Base-by-base conservation (phyloP, 768 basidiomycete species). In the Boletellus emodensis region DNA sequence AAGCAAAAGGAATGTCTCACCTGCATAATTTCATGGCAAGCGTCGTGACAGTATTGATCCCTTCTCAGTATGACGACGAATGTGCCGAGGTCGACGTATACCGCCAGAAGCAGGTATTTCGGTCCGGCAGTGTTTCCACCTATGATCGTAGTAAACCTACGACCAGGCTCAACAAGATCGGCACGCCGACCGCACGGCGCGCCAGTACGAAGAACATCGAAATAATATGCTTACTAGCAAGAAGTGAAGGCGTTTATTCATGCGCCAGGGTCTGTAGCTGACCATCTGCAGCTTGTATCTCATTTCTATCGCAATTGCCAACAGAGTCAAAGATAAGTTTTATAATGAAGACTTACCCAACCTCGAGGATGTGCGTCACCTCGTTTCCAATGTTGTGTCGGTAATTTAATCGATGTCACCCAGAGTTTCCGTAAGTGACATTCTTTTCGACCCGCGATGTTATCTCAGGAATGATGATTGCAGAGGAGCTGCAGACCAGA, bases 191-290 rank as follows among this genome's bases (percentile, higher is more conserved):
- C 79, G 87, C 32, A 80, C 77, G 3, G 83, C 82, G 17, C 83
- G 79, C 63, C 88, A 90, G 59, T 80, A 80, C 39, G 88, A 90
- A 54, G 83, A 87, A 57, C 87, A 90, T 58, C 78, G 78, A 46
- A 74, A 75, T 32, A 85, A 90, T 36, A 91, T 92, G 90, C 66
- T 82, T 38, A 86, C 84, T 57, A 79, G 81, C 67, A 92, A 91
- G 73, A 92, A 91, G 90, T 90, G 52, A 30, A 71, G 32, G 20
- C 14, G 18, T 35, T 26, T 43, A 34, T 52, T 24, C 35, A 42
- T n/a, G 8, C 18, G n/a, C 40, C 45, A 6, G 41, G 30, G 39
- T 48, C 30, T 30, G 11, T 36, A 3, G 49, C 47, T 53, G 36
- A 45, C 37, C 20, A 15, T 43, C 39, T 43, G 36, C 52, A 90